Percentiles rank a stretch among this genome's conserved stretches.
These are phyloP conservation scores for Starmerella scarabaei DNA, from an alignment of 805 yeast genomes.

Conservation along the genomic window DNA sequence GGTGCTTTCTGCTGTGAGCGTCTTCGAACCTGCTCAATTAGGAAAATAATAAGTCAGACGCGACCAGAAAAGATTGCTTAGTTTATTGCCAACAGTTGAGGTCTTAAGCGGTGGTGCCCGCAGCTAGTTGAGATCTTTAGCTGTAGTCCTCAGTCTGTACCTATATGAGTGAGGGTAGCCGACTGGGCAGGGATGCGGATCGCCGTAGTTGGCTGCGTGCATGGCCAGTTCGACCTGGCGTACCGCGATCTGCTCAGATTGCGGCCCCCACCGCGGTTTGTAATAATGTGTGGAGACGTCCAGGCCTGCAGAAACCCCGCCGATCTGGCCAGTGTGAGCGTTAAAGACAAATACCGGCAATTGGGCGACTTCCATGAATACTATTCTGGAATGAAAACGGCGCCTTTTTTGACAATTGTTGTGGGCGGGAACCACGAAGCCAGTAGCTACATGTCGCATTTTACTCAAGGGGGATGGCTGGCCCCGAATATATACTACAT, in stretches of 20 bases:
- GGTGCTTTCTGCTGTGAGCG: too few relatives aligned
- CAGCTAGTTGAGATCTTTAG: too few relatives aligned
- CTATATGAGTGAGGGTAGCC: neutral
- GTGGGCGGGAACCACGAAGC: slow-evolving; percentile 96
- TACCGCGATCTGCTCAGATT: slow-evolving; percentile 9
- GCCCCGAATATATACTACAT: slow-evolving; percentile 76
- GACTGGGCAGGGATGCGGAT: slow-evolving; percentile 18
- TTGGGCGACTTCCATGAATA: slow-evolving; percentile 74
- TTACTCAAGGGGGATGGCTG: slow-evolving; percentile 79
- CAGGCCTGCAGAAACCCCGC: slow-evolving; percentile 56
- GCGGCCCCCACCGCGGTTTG: slow-evolving; percentile 32
- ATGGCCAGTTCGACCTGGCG: slow-evolving; percentile 18
- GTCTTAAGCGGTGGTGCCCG: too few relatives aligned
- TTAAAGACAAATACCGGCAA: slow-evolving; percentile 61
- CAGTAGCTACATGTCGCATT: slow-evolving; percentile 57
- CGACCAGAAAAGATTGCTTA: too few relatives aligned
- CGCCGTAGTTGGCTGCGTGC: slow-evolving; percentile 23
- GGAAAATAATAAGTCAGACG: too few relatives aligned
- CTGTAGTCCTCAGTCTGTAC: too few relatives aligned
- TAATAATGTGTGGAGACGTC: slow-evolving; percentile 83
- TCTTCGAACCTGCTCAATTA: too few relatives aligned
- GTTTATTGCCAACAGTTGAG: too few relatives aligned
- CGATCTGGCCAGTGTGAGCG: slow-evolving; percentile 60
- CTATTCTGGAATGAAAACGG: slow-evolving; percentile 43
- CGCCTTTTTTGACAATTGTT: slow-evolving; percentile 68